phyloP scores from a whole-genome alignment of 495 filamentous ascomycete genomes.

The Cercophora samala region DNA sequence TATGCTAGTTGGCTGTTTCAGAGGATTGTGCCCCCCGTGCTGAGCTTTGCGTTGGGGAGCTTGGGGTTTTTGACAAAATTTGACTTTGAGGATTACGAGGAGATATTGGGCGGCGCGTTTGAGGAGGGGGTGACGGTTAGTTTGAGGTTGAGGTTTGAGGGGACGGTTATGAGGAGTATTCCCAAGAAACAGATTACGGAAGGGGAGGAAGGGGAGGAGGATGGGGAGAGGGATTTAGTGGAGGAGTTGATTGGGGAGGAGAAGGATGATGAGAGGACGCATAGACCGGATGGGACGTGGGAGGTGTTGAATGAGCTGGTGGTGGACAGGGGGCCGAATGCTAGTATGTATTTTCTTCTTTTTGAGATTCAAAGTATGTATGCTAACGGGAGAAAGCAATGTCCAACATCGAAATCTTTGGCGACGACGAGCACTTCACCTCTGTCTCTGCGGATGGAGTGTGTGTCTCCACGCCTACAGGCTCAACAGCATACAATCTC shows the following conservation, averaged over 20 bases:
- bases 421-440: constrained; percentile 92
- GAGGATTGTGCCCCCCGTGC: constrained; percentile 87
- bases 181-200: constrained; percentile 42
- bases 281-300: constrained; percentile 73
- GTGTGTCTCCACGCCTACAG: constrained; percentile 87
- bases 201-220: constrained; percentile 28
- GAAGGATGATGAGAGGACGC: constrained; percentile 72
- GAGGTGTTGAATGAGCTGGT: constrained; percentile 94
- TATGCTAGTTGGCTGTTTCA: constrained; percentile 98
- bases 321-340: constrained; percentile 86
- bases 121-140: constrained; percentile 84
- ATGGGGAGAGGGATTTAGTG: constrained; percentile 64
- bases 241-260: constrained; percentile 86
- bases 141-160: constrained; percentile 85
- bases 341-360: constrained; percentile 53
- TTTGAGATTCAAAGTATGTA: neutral
- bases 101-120: constrained; percentile 70
- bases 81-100: constrained; percentile 71
- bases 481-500: constrained; percentile 95
- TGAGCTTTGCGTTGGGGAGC: constrained; percentile 88
- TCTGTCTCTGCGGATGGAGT: constrained; percentile 83
- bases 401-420: constrained; percentile 86
- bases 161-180: constrained; percentile 80
- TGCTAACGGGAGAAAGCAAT: constrained; percentile 53
- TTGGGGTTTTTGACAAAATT: constrained; percentile 96